Evolutionary conservation across 2,329 filamentous ascomycete species (phyloP).

Genomic region (Aureobasidium melanogenum): DNA sequence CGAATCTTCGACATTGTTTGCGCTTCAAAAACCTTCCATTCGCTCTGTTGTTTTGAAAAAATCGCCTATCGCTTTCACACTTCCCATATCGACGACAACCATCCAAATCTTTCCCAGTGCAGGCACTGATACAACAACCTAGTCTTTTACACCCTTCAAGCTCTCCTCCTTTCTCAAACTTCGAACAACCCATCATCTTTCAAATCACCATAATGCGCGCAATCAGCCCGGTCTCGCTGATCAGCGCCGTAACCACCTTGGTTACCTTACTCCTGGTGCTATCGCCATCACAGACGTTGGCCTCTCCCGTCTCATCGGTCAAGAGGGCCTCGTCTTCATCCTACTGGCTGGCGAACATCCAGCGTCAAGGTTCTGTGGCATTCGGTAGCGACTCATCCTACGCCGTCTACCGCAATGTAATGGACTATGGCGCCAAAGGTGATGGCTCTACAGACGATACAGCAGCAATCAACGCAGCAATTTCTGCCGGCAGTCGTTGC

Average conservation of each 20-base stretch:
- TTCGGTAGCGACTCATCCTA: constrained; percentile 53
- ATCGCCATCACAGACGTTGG: constrained; percentile 3
- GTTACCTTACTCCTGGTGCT: constrained; percentile 5
- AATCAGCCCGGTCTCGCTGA: constrained; percentile 7
- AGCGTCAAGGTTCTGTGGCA: constrained; percentile 59
- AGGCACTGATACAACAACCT: constrained; percentile 10
- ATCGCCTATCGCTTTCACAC: constrained; percentile 9
- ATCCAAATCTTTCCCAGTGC: constrained; percentile 5
- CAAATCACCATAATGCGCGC: constrained; percentile 7
- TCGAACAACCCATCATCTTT: constrained; percentile 1
- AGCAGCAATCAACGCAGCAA: constrained; percentile 74
- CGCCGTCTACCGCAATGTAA: constrained; percentile 48
- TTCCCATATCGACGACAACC: neutral
- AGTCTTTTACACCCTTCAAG: constrained; percentile 12
- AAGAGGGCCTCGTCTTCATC: constrained; percentile 27
- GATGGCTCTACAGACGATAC: constrained; percentile 74
- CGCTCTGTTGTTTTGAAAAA: constrained; percentile 6
- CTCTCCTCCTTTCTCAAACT: constrained; percentile 11
- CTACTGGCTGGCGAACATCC: constrained; percentile 66
- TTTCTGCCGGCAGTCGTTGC: constrained; percentile 70
- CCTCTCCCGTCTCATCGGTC: constrained; percentile 3
- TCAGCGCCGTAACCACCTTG: constrained; percentile 5
- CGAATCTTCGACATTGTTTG: neutral
- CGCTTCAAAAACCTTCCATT: constrained; percentile 5
- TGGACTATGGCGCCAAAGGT: constrained; percentile 37